Evolutionary conservation across 2,329 filamentous ascomycete species (phyloP).

Genomic region (Phyllosticta paracitricarpa): DNA sequence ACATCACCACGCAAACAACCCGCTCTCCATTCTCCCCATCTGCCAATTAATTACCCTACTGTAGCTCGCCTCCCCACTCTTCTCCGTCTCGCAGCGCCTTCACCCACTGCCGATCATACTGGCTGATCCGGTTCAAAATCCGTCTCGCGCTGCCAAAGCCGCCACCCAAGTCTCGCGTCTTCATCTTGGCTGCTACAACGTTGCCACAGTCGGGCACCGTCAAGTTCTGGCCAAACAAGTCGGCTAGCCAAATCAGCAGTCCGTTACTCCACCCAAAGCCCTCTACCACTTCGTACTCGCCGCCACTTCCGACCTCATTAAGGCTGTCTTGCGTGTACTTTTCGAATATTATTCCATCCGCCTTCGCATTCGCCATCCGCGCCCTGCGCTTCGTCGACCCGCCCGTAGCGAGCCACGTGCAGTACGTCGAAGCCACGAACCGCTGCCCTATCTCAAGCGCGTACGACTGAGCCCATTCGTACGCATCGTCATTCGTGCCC

Average conservation of each 20-base stretch:
- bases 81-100: background rate
- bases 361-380: constrained; percentile 39
- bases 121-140: constrained; percentile 1
- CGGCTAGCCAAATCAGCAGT: constrained; percentile 56
- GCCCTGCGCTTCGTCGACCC: constrained; percentile 47
- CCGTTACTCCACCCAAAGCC: constrained; percentile 65
- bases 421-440: constrained; percentile 58
- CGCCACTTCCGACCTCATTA: constrained; percentile 53
- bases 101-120: constrained; percentile 5
- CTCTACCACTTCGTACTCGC: constrained; percentile 60
- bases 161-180: background rate
- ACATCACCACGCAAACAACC: too few species aligned
- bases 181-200: constrained; percentile 1
- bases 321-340: constrained; percentile 55
- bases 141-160: constrained; percentile 4
- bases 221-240: constrained; percentile 49
- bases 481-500: constrained; percentile 43
- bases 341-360: constrained; percentile 57
- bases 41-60: background rate
- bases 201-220: constrained; percentile 39
- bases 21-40: too few species aligned
- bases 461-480: constrained; percentile 44
- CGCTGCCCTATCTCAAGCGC: constrained; percentile 52
- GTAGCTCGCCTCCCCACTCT: background rate
- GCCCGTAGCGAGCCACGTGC: constrained; percentile 60